These are phyloP conservation scores for Eucalyptus sp. DNA, from an alignment of 345 rosid genomes.

Conservation along the genomic window DNA sequence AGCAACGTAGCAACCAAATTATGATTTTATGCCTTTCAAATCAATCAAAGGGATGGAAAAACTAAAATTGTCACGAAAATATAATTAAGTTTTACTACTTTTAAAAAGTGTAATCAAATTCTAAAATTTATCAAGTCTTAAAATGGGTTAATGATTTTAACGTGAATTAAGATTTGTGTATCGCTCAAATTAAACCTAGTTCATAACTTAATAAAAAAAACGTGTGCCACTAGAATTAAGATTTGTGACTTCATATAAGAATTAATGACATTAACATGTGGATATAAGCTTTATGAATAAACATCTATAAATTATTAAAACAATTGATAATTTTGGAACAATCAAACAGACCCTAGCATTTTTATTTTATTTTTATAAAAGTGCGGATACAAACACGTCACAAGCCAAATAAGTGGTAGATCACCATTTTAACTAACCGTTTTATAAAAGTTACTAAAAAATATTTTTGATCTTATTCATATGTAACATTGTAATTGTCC, in stretches of 20 bases:
- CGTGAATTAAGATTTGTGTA: too few species aligned
- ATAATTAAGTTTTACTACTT: too few species aligned
- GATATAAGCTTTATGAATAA: not conserved
- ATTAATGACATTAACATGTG: not conserved
- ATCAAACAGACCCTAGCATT: not conserved
- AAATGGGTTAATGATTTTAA: too few species aligned
- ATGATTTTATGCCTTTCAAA: not conserved
- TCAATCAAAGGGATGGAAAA: too few species aligned
- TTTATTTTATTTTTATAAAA: not conserved
- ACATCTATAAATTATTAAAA: not conserved
- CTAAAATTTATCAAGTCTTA: too few species aligned
- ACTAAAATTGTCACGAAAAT: too few species aligned
- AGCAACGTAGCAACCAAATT: not conserved
- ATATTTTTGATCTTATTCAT: too few species aligned
- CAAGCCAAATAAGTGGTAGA: not conserved
- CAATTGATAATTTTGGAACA: not conserved
- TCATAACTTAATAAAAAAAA: not conserved
- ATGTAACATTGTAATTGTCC: rapidly evolving
- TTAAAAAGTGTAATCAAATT: too few species aligned
- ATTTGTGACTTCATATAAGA: not conserved
- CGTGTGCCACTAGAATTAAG: not conserved
- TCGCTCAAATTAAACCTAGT: not conserved
- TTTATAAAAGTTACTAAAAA: too few species aligned
- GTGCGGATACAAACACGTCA: not conserved
- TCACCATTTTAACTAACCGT: not conserved